Evolutionary conservation across 257 asterid species (phyloP).

Genomic region (Striga asiatica): DNA sequence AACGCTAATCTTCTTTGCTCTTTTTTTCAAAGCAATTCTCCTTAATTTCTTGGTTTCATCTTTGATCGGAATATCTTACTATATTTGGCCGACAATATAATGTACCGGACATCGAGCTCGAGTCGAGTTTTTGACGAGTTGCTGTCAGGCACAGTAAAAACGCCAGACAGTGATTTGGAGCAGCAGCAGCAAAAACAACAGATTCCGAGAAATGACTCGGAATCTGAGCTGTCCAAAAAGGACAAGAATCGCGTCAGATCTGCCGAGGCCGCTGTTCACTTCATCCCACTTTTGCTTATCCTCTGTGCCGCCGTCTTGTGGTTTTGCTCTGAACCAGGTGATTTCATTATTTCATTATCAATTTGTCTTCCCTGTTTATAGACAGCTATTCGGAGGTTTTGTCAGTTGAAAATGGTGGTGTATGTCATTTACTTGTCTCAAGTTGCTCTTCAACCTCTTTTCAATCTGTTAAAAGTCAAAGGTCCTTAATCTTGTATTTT

Average conservation of each 20-base stretch:
- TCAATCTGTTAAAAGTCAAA: too few species aligned
- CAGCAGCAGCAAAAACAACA: neutral
- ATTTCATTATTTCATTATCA: neutral
- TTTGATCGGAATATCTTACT: neutral
- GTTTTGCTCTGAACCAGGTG: neutral
- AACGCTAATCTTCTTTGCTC: too few species aligned
- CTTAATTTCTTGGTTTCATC: neutral
- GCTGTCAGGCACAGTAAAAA: neutral
- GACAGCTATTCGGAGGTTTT: neutral
- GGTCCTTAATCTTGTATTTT: too few species aligned
- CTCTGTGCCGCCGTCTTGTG: neutral
- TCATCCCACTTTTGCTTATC: neutral
- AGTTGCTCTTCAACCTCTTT: too few species aligned
- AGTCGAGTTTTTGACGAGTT: neutral
- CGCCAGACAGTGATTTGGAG: neutral
- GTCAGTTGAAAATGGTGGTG: neutral
- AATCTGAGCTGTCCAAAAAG: neutral
- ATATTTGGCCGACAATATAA: neutral
- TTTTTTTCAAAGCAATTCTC: neutral
- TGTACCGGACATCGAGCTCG: neutral
- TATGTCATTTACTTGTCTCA: neutral
- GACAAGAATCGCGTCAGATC: neutral
- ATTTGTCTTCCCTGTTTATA: neutral
- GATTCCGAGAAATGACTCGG: neutral
- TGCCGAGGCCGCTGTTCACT: neutral